These are phyloP conservation scores for Neurospora intermedia DNA, from an alignment of 495 filamentous ascomycete species.

Conservation along the genomic window DNA sequence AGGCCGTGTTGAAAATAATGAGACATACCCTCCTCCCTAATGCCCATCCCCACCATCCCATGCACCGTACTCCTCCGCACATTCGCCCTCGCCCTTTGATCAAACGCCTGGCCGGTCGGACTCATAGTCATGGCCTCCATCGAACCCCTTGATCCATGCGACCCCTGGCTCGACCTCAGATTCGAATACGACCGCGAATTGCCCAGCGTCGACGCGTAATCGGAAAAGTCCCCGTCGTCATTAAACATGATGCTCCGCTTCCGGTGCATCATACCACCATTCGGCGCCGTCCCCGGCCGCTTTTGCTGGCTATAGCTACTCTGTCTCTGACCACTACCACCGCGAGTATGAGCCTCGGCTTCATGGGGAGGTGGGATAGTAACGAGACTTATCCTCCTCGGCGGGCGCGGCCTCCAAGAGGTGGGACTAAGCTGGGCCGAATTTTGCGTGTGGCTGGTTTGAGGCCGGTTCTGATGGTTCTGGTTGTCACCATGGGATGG, in stretches of 20 bases:
- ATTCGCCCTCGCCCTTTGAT: not conserved
- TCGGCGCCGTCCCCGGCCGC: not conserved
- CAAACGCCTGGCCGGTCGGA: not conserved
- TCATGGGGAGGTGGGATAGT: not conserved
- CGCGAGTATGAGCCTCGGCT: not conserved
- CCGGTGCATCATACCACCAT: not conserved
- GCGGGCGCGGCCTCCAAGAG: not conserved
- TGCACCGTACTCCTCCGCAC: constrained; percentile 9
- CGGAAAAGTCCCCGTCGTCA: not conserved
- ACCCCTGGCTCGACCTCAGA: not conserved
- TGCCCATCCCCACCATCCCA: not conserved
- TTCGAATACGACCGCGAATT: not conserved
- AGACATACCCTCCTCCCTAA: constrained; percentile 7
- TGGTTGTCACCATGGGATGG: not conserved
- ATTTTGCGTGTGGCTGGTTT: not conserved
- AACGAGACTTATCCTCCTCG: not conserved
- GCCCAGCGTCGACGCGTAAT: not conserved
- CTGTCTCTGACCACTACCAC: not conserved
- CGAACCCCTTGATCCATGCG: not conserved
- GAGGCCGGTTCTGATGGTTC: not conserved
- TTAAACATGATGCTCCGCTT: not conserved
- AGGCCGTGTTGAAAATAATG: no score
- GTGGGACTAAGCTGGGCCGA: not conserved
- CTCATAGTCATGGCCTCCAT: not conserved
- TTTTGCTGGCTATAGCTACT: not conserved